Percentiles rank a stretch among this genome's conserved stretches.
These are phyloP conservation scores for Mycena epipterygia DNA, from an alignment of 768 basidiomycete species.

Conservation along the genomic window DNA sequence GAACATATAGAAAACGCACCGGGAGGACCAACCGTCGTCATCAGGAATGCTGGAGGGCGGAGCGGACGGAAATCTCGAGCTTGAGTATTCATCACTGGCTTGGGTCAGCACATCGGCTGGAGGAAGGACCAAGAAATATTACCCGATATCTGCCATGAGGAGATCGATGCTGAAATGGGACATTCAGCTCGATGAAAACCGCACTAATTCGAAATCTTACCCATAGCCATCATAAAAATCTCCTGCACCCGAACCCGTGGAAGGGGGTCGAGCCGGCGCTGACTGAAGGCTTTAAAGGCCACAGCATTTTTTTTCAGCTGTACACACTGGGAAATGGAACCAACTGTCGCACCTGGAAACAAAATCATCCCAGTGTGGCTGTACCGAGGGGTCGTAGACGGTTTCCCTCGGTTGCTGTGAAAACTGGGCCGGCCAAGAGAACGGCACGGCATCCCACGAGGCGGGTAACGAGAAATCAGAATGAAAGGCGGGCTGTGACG, in stretches of 20 bases:
- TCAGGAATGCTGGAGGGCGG: constrained; percentile 18
- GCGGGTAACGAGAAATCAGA: neutral
- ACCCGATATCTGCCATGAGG: constrained; percentile 9
- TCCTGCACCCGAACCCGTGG: neutral
- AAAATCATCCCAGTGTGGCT: constrained; percentile 22
- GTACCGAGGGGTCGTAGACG: constrained; percentile 4
- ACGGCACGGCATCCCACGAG: neutral
- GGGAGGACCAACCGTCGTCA: constrained; percentile 8
- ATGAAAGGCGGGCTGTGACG: constrained; percentile 2
- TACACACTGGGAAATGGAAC: neutral
- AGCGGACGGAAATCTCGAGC: neutral
- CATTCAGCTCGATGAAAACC: neutral
- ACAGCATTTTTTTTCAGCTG: neutral
- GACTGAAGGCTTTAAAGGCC: constrained; percentile 3
- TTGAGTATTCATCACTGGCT: constrained; percentile 15
- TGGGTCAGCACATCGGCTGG: neutral
- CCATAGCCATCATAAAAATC: constrained; percentile 6
- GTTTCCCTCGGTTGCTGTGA: constrained; percentile 13
- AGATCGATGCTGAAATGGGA: neutral
- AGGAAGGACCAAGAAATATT: neutral
- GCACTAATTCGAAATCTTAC: constrained; percentile 2
- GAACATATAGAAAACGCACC: constrained; percentile 1
- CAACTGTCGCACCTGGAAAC: constrained; percentile 8
- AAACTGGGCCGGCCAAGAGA: neutral
- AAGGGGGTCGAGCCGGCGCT: constrained; percentile 4